Base-by-base conservation (phyloP, 192 early-diverging fungal genomes). In the Spizellomyces punctatus region DNA sequence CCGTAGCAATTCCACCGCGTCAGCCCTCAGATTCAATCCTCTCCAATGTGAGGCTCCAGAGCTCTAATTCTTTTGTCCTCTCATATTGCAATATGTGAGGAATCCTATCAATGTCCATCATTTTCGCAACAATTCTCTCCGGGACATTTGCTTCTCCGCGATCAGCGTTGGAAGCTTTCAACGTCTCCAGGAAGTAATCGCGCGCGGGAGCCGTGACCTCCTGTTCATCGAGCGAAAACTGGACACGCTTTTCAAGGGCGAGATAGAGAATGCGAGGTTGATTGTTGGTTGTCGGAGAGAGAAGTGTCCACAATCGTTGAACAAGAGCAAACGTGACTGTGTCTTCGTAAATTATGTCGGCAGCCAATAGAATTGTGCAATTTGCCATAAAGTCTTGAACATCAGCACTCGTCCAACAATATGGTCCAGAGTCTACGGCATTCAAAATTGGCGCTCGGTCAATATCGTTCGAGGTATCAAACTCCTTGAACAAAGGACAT, bases 151-250 rank as follows among this genome's bases (percentile, higher is more conserved):
- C n/a, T 21, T 72, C 69, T 41, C 16, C 48, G 27, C 64, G 44
- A 77, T 75, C 67, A n/a, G 67, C 72, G 43, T 77, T 80, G 49
- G 67, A 59, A 27, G 79, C 76, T 22, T 78, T 69, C 46, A 78
- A 47, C 12, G 79, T 77, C 19, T 21, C 43, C 10, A 79, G 14
- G 48, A 77, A 71, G 55, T 65, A 77, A 54, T 78, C 79, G 45
- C 64, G 75, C 45, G 76, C 76, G 10, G 76, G 79, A 19, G 69
- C 76, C 6, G 54, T 58, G 9, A 63, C 64, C 12, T 61, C 36
- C 12, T 44, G 43, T 17, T 80, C 79, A 21, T 61, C 59, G 6
- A 65, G 4, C 17, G 66, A 58, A 58, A 80, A 80, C 14, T 71
- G 58, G 16, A 80, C 52, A 10, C 78, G 69, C 47, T 61, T 76